Conservation (phyloP, 768 basidiomycete species). For the Macrolepiota fuliginosa region DNA sequence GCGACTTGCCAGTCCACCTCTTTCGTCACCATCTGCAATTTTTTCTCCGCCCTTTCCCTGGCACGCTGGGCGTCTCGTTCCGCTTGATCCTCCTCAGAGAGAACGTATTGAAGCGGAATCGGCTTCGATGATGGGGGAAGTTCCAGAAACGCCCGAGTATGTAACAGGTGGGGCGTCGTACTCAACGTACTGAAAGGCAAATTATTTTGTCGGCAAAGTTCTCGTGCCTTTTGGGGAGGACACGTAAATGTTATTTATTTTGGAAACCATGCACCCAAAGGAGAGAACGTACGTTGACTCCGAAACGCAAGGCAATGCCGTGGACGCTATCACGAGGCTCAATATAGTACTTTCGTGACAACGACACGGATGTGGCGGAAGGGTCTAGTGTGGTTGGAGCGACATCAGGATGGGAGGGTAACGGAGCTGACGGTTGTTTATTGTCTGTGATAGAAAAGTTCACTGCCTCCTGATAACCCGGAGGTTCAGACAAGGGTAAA, state of each 20-base stretch:
- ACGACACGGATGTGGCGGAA: not conserved
- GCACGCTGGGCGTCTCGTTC: slow-evolving; percentile 40
- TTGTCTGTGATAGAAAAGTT: not conserved
- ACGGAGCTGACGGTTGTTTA: not conserved
- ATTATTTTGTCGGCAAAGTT: slow-evolving; percentile 64
- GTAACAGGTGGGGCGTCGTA: slow-evolving; percentile 72
- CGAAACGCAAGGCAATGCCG: slow-evolving; percentile 61
- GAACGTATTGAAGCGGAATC: slow-evolving; percentile 13
- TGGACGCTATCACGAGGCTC: slow-evolving; percentile 56
- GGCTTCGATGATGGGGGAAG: slow-evolving; percentile 46
- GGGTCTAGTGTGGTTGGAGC: not conserved
- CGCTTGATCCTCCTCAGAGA: slow-evolving; percentile 26
- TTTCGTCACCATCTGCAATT: slow-evolving; percentile 63
- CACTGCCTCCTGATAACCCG: slow-evolving; percentile 10
- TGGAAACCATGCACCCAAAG: not conserved
- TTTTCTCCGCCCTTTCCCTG: slow-evolving; percentile 56
- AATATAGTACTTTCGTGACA: slow-evolving; percentile 48
- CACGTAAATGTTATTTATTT: slow-evolving; percentile 1
- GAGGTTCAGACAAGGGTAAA: slow-evolving; percentile 1
- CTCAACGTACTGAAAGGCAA: slow-evolving; percentile 62
- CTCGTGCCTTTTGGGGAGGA: slow-evolving; percentile 43
- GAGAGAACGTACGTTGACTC: slow-evolving; percentile 45
- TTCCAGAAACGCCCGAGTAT: slow-evolving; percentile 58
- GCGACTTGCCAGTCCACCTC: slow-evolving; percentile 68
- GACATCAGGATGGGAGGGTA: not conserved